These are phyloP conservation scores for Nymphaea colorata DNA, from an alignment of 164 flowering plant genomes.

Conservation along the genomic window DNA sequence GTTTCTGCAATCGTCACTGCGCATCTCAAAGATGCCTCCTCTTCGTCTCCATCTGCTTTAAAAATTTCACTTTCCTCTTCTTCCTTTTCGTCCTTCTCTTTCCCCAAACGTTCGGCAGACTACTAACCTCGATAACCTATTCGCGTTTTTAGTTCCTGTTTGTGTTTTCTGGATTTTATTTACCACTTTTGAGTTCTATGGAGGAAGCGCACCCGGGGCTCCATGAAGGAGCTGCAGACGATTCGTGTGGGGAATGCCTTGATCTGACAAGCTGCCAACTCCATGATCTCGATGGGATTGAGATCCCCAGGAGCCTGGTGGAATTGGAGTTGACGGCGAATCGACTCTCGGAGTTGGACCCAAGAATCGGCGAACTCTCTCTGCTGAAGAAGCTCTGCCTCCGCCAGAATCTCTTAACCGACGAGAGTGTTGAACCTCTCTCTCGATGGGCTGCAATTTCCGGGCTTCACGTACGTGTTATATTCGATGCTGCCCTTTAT, in stretches of 20 bases:
- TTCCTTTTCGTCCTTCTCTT: no score
- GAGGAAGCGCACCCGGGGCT: no score
- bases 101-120: no score
- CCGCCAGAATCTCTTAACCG: slow-evolving; percentile 76
- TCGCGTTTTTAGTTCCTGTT: no score
- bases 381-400: slow-evolving; percentile 73
- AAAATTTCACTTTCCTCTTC: no score
- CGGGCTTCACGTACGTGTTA: slow-evolving; percentile 44
- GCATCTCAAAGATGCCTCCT: no score
- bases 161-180: no score
- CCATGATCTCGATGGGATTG: slow-evolving; percentile 65
- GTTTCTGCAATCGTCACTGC: no score
- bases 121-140: no score
- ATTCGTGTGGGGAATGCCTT: slow-evolving; percentile 15
- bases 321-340: slow-evolving; percentile 86
- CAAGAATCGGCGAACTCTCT: slow-evolving; percentile 60
- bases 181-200: no score
- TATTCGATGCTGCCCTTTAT: neutral
- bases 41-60: no score
- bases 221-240: neutral
- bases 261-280: slow-evolving; percentile 89
- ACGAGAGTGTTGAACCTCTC: slow-evolving; percentile 49
- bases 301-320: slow-evolving; percentile 46
- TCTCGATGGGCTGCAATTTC: slow-evolving; percentile 53
- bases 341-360: slow-evolving; percentile 55